phyloP scores from a whole-genome alignment of 805 yeast genomes.

The Pichia insulana region DNA sequence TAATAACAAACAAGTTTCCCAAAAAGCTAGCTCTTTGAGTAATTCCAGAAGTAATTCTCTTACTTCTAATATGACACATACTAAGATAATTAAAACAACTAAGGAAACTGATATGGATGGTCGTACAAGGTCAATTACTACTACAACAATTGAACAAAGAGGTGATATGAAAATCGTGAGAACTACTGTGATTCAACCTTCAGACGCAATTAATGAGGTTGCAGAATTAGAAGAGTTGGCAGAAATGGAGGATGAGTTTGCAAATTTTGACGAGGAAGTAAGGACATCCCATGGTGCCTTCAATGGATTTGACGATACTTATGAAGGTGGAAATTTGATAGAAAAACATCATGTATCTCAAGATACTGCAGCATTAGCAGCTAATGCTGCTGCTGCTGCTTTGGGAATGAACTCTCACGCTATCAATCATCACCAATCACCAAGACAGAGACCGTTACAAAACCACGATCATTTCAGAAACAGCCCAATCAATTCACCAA shows the following conservation, averaged over 20 bases:
- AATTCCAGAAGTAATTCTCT: conserved; percentile 24
- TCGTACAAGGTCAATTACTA: conserved; percentile 46
- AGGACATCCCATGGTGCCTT: conserved; percentile 7
- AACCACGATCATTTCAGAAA: neutral
- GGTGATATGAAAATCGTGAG: conserved; percentile 42
- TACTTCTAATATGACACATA: conserved; percentile 23
- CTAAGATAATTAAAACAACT: conserved; percentile 39
- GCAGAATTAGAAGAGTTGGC: conserved; percentile 23
- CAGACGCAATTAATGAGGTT: conserved; percentile 16
- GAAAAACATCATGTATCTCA: neutral
- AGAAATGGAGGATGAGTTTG: conserved; percentile 14
- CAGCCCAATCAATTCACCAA: neutral
- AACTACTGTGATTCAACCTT: conserved; percentile 35
- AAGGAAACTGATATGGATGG: conserved; percentile 43
- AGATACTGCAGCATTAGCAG: conserved; percentile 7
- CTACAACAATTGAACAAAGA: conserved; percentile 40
- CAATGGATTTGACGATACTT: conserved; percentile 1
- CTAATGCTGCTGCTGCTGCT: conserved; percentile 8
- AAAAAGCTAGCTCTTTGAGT: neutral
- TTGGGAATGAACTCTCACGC: neutral
- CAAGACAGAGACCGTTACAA: neutral
- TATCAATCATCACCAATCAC: neutral
- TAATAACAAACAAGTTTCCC: neutral
- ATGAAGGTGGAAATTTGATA: neutral
- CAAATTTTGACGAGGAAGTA: conserved; percentile 22